Conservation (phyloP, 805 yeast genomes). For the Hanseniaspora hatyaiensis region DNA sequence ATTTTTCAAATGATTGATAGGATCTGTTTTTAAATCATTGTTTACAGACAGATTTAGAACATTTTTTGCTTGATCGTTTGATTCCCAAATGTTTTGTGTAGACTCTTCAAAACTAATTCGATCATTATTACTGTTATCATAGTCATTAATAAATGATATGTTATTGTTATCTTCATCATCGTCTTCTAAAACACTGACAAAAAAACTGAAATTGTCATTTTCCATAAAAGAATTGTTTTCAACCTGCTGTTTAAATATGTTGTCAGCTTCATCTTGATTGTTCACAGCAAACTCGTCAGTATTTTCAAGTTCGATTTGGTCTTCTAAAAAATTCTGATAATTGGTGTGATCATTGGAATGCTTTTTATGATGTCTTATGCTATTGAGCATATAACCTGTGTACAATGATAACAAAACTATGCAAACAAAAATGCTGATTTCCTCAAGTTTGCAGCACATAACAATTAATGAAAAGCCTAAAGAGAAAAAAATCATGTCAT, state of each 20-base stretch:
- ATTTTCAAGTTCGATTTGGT: slow-evolving; percentile 4
- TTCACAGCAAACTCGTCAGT: background rate
- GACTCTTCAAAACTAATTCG: no score
- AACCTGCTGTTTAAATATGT: slow-evolving; percentile 2
- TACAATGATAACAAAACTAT: slow-evolving; percentile 24
- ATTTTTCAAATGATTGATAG: background rate
- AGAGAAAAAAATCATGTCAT: slow-evolving; percentile 24
- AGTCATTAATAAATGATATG: no score
- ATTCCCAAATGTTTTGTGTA: no score
- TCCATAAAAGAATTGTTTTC: slow-evolving; percentile 5
- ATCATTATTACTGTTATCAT: no score
- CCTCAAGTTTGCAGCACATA: slow-evolving; percentile 22
- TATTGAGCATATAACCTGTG: slow-evolving; percentile 19
- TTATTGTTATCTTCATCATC: no score
- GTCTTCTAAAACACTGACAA: slow-evolving; percentile 9
- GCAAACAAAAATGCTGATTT: slow-evolving; percentile 25
- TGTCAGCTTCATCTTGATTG: slow-evolving; percentile 11
- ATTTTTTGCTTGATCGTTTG: background rate
- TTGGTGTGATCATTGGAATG: background rate
- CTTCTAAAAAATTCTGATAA: slow-evolving; percentile 2
- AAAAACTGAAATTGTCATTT: slow-evolving; percentile 5
- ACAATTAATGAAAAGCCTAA: slow-evolving; percentile 23
- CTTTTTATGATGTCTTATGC: slow-evolving; percentile 11
- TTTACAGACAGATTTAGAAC: no score
- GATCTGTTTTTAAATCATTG: no score